phyloP scores from a whole-genome alignment of 345 rosid species.

The Angophora floribunda region DNA sequence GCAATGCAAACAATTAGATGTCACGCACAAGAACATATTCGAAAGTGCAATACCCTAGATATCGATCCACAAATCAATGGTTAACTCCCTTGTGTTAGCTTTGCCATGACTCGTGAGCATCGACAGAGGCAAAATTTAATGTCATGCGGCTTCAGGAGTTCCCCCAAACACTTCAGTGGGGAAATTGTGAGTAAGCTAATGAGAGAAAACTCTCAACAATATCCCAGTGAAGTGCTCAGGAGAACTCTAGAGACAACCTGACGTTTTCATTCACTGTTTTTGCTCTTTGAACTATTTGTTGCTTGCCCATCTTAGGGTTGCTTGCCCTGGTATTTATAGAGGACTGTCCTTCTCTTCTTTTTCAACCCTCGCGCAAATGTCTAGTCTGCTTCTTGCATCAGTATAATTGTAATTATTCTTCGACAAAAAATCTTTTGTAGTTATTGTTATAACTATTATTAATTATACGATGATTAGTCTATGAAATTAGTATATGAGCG shows the following conservation, averaged over 20 bases:
- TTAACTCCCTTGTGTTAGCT: neutral
- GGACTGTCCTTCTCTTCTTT: neutral
- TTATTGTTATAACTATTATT: neutral
- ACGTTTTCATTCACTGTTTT: neutral
- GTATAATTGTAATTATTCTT: neutral
- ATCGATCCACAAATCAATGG: neutral
- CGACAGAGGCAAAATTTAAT: neutral
- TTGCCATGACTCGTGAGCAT: neutral
- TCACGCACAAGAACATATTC: neutral
- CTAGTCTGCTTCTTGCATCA: neutral
- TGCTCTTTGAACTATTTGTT: neutral
- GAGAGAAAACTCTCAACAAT: neutral
- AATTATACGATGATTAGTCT: neutral
- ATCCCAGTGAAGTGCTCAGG: slow-evolving; percentile 32
- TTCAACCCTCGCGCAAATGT: neutral
- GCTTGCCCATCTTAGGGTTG: neutral
- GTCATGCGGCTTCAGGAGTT: slow-evolving; percentile 32
- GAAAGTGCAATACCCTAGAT: neutral
- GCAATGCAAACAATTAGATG: too few relatives aligned
- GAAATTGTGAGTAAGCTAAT: neutral
- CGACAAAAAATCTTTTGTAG: neutral
- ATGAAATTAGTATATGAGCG: neutral
- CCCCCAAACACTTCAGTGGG: slow-evolving; percentile 57
- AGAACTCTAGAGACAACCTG: slow-evolving; percentile 19
- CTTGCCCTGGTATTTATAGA: neutral